Base-by-base conservation (phyloP, 371 early-diverging fungal species). In the Saksenaea oblongispora region DNA sequence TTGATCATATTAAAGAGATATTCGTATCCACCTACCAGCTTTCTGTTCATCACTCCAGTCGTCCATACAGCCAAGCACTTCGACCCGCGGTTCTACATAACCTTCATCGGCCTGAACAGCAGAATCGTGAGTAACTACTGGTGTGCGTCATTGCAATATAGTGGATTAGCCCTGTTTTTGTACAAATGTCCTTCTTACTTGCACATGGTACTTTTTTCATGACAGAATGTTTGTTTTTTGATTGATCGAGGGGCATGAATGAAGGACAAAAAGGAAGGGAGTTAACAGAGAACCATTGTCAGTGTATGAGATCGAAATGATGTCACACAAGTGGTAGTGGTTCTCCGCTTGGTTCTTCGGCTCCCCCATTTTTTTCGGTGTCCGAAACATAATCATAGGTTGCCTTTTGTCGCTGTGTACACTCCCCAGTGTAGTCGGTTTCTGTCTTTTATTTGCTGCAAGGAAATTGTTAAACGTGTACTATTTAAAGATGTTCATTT, bases 11-110 rank as follows among this genome's bases (percentile, higher is more conserved):
- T 56, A 26, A 36, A 59, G 9, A 53, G 54, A 22, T n/a, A 56
- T 39, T 15, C n/a, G 54, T 42, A 47, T 14, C 28, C 10, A 34
- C 68, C 65, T 75, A 85, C 89, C 88, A 66, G 85, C 88, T 75
- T 82, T 80, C 67, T 87, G 87, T 47, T 88, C 87, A 47, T 89
- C 87, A 36, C 74, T 80, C 85, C 86, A 84, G 13, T 66, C 57
- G 17, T 67, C 63, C 65, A 79, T 78, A 59, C 71, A 83, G 36
- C 66, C 66, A 22, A 87, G 86, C 8, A 77, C 59, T 61, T 86
- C 85, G 56, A 86, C 67, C 47, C 83, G 74, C 61, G 82, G 84
- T 60, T 89, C 89, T 56, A 84, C 82, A 61, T 84, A 89, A 18
- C 89, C 89, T 69, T 89, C 89, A 66, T 89, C 89, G 35, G 82